These are phyloP conservation scores for Fremontodendron californicum DNA, from an alignment of 345 rosid species.

Conservation along the genomic window DNA sequence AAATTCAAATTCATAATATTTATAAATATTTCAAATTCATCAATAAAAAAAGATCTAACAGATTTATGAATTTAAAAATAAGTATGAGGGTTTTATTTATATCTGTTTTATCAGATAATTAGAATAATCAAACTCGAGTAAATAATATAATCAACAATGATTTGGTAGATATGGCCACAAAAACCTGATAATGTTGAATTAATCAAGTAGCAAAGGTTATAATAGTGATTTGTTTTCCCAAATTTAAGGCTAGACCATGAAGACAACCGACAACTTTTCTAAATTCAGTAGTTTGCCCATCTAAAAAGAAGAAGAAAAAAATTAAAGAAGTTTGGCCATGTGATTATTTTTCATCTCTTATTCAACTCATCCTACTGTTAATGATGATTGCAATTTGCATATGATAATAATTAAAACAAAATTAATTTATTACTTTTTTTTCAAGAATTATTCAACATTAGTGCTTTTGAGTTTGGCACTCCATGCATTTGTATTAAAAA, in stretches of 20 bases:
- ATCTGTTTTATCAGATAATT: not conserved
- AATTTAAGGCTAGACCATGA: not conserved
- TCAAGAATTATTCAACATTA: not conserved
- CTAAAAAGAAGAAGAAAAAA: not conserved
- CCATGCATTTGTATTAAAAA: not conserved
- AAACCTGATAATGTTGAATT: not conserved
- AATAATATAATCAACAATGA: not conserved
- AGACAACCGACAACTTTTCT: not conserved
- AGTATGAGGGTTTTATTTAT: too few relatives aligned
- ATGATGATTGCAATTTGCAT: not conserved
- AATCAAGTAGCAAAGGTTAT: not conserved
- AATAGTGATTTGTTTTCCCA: not conserved
- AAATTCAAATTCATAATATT: too few relatives aligned
- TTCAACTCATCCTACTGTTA: not conserved
- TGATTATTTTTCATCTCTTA: too few relatives aligned
- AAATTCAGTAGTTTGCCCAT: not conserved
- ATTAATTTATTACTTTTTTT: not conserved
- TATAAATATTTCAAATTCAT: too few relatives aligned
- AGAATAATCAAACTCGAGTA: not conserved
- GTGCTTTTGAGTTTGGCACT: not conserved
- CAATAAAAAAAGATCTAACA: too few relatives aligned
- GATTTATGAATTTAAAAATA: too few relatives aligned
- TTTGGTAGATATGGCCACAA: not conserved
- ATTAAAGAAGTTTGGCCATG: too few relatives aligned
- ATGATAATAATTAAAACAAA: not conserved